Evolutionary conservation across 2,329 filamentous ascomycete species (phyloP), one percentile per base, ranked within the genome.

Genomic region (Alternaria conjuncta): DNA sequence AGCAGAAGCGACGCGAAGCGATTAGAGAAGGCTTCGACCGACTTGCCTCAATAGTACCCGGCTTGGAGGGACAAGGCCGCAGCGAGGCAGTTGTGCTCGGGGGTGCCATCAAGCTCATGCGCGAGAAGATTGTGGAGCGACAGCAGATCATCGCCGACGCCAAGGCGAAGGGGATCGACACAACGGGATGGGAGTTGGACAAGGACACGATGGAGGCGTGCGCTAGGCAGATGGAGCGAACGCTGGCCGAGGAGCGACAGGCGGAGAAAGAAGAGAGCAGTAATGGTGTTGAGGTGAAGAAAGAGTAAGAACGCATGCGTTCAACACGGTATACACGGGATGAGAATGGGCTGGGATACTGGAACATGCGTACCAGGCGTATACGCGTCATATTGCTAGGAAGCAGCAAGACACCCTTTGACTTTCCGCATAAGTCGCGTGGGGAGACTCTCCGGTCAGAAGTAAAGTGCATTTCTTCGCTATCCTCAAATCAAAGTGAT

Each of bases 21-120:
- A 97, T 97, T 69, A 87, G 94, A 50, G 89, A 92, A 62, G 92
- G 92, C 60, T 97, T 96, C 78, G 93, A 97, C 78, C 87, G 89
- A 32, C 86, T 97, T 25, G 92, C 92, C 15, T 87, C 90, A 57
- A 85, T 96, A 30, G 92, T 97, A 1, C 94, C 94, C 0, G 93
- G 92, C 0, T 85, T 96, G 57, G 87, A 92, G 72, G 94, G 94
- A 1, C 91, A 94, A 74, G 94, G 92, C 1, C 89, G 93, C 49
- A 96, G 92, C 67, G 94, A 97, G 79, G 92, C 92, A 26, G 85
- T 93, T 18, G 93, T 97, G n/a, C 84, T 97, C 21, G 88, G 89
- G 66, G 79, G 79, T 23, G 84, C 83, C 2, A 80, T 85, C 58
- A 77, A 80, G 49, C 79, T 78, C 70, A 80, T 84, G 74, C 71